phyloP scores from a whole-genome alignment of 805 yeast species.

The Millerago galiae region DNA sequence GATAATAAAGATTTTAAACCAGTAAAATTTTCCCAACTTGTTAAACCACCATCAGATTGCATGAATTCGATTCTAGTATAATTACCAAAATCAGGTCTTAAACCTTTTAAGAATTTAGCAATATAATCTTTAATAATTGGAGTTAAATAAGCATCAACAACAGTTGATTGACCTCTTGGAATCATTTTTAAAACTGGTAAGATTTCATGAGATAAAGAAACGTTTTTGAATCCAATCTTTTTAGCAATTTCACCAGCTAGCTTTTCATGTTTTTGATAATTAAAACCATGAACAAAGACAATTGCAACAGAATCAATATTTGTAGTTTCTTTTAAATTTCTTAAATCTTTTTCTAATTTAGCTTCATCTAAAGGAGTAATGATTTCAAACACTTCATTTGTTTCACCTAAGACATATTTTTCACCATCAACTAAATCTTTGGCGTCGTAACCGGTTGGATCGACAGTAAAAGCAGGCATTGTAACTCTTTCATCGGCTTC shows the following conservation, averaged over 20 bases:
- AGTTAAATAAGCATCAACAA: constrained; percentile 36
- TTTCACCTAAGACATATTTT: constrained; percentile 35
- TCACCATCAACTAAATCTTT: constrained; percentile 23
- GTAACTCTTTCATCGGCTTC: constrained; percentile 51
- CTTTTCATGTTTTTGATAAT: constrained; percentile 33
- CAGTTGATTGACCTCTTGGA: constrained; percentile 37
- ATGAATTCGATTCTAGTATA: constrained; percentile 41
- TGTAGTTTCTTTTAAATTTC: constrained; percentile 20
- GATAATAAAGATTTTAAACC: constrained; percentile 48
- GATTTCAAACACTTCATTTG: constrained; percentile 33
- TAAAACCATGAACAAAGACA: constrained; percentile 31
- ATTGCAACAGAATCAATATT: constrained; percentile 28
- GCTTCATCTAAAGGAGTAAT: constrained; percentile 28
- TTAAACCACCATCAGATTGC: constrained; percentile 56
- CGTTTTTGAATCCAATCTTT: constrained; percentile 26
- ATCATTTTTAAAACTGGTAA: constrained; percentile 33
- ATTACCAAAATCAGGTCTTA: constrained; percentile 29
- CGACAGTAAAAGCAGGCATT: constrained; percentile 60
- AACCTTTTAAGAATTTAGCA: constrained; percentile 29
- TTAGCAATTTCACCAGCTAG: constrained; percentile 28
- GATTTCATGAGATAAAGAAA: constrained; percentile 30
- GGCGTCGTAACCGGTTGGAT: constrained; percentile 39
- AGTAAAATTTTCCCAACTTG: constrained; percentile 44
- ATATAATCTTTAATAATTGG: constrained; percentile 37
- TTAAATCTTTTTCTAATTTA: constrained; percentile 16